phyloP scores from a whole-genome alignment of 495 filamentous ascomycete genomes.

The Talaromyces trachyspermus region DNA sequence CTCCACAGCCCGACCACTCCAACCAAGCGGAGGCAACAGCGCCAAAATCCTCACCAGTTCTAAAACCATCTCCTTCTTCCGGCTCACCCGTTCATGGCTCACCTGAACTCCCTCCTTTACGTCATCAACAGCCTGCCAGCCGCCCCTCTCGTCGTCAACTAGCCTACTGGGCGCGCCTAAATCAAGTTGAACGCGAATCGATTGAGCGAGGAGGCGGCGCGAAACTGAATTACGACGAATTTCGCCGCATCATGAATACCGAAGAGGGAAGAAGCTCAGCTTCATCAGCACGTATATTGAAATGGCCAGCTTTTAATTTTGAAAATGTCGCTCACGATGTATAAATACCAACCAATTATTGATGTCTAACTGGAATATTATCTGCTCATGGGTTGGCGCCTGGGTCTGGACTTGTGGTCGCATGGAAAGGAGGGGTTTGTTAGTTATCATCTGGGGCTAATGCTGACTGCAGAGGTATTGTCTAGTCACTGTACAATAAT shows the following conservation, averaged over 20 bases:
- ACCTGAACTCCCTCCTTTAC: conserved; percentile 9
- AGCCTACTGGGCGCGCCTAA: conserved; percentile 44
- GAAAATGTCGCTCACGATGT: too few species aligned
- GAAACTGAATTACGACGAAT: conserved; percentile 63
- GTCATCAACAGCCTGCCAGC: conserved; percentile 11
- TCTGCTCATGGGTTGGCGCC: not conserved
- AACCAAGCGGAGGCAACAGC: conserved; percentile 32
- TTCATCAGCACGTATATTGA: conserved; percentile 85
- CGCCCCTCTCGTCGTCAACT: conserved; percentile 37
- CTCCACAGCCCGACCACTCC: conserved; percentile 28
- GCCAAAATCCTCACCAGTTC: conserved; percentile 21
- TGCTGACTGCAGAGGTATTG: too few species aligned
- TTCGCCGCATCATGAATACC: conserved; percentile 59
- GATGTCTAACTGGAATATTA: not conserved
- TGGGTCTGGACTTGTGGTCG: too few species aligned
- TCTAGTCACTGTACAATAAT: too few species aligned
- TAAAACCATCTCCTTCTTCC: conserved; percentile 27
- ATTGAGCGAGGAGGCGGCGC: conserved; percentile 66
- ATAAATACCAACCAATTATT: too few species aligned
- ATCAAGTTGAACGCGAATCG: conserved; percentile 57
- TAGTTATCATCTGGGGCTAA: too few species aligned
- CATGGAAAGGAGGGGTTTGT: too few species aligned
- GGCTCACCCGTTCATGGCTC: conserved; percentile 22
- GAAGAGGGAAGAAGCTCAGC: conserved; percentile 56
- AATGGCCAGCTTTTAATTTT: conserved; percentile 56